Evolutionary conservation across 768 basidiomycete species (phyloP).

Genomic region (Calvatia gigantea): DNA sequence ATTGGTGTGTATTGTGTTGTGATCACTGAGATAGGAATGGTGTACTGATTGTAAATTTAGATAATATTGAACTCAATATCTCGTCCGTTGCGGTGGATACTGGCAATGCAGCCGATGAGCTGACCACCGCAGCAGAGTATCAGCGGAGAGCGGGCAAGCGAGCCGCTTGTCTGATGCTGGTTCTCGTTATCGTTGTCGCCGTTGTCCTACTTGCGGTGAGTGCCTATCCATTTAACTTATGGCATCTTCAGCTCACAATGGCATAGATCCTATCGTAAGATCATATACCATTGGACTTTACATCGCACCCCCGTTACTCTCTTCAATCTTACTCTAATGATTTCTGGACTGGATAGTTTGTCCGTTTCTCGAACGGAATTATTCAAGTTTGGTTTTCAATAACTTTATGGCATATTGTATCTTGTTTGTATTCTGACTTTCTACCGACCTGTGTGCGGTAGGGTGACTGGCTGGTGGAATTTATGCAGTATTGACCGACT

Average conservation of each 20-base stretch:
- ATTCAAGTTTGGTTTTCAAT: conserved; percentile 1
- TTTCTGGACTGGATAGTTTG: not conserved
- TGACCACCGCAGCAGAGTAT: conserved; percentile 86
- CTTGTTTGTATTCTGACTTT: not conserved
- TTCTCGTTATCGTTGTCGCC: conserved; percentile 82
- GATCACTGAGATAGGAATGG: not conserved
- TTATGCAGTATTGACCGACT: not conserved
- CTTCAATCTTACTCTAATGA: conserved; percentile 1
- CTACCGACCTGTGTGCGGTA: not conserved
- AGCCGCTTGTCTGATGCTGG: conserved; percentile 85
- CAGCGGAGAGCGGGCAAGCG: conserved; percentile 91
- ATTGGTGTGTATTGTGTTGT: conserved; percentile 60
- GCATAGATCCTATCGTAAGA: conserved; percentile 6
- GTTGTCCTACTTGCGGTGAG: conserved; percentile 91
- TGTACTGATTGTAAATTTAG: conserved; percentile 34
- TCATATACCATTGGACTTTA: conserved; percentile 4
- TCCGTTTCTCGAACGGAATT: not conserved
- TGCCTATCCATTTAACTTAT: conserved; percentile 16
- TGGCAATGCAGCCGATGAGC: conserved; percentile 77
- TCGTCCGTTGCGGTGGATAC: conserved; percentile 84
- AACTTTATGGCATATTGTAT: conserved; percentile 12
- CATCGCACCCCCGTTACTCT: not conserved
- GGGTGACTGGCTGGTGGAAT: not conserved
- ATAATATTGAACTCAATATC: conserved; percentile 94
- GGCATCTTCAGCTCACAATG: not conserved